Percentiles rank a stretch among this genome's conserved stretches.
Conservation (phyloP, 345 rosid species). For the Melastoma malabathricum region DNA sequence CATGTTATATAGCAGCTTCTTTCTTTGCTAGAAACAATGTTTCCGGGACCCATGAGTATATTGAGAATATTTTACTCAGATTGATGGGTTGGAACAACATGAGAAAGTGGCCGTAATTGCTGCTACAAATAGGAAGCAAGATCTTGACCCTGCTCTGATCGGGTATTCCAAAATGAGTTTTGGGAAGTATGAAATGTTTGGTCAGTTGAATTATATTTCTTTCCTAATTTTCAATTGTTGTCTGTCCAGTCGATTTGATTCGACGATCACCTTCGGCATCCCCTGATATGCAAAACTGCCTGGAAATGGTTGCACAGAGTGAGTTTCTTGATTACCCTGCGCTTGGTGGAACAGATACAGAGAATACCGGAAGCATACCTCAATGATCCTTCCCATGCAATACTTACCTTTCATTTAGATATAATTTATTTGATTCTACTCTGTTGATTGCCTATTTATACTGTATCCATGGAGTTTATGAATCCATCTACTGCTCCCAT, state of each 20-base stretch:
- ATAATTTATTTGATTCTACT: too few species aligned
- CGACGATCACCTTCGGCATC: conserved; percentile 61
- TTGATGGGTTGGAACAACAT: conserved; percentile 93
- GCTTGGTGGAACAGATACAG: too few species aligned
- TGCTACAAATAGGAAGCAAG: conserved; percentile 92
- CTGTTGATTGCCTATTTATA: too few species aligned
- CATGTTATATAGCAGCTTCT: neutral
- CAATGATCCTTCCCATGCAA: too few species aligned
- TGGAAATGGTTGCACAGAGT: conserved; percentile 63
- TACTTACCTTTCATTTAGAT: too few species aligned
- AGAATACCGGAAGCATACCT: too few species aligned
- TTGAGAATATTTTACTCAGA: conserved; percentile 28
- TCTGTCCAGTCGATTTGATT: conserved; percentile 70
- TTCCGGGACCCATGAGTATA: neutral
- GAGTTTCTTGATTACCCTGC: conserved; percentile 7
- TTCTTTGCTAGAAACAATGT: too few species aligned
- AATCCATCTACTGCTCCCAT: too few species aligned
- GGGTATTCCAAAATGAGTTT: conserved; percentile 25
- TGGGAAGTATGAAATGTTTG: too few species aligned
- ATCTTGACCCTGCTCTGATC: conserved; percentile 85
- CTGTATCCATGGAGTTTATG: too few species aligned
- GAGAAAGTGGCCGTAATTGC: conserved; percentile 83
- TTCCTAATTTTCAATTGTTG: neutral
- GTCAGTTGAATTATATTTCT: too few species aligned
- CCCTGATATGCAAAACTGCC: conserved; percentile 61